Conservation (phyloP, 345 rosid genomes). For the Moringa oleifera region DNA sequence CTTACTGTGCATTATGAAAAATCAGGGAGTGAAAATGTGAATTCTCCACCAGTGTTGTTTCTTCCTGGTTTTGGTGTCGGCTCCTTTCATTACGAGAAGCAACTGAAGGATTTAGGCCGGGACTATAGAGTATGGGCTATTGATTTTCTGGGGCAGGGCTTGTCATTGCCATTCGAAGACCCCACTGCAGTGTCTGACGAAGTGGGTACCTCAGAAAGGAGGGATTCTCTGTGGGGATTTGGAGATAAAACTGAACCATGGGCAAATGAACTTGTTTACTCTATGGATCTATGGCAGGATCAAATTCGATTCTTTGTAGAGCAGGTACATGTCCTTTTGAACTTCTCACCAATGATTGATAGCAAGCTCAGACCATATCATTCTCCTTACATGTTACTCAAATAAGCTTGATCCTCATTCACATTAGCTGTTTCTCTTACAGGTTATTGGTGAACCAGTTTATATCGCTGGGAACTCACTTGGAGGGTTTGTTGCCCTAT, state of each 20-base stretch:
- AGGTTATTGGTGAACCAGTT: constrained; percentile 92
- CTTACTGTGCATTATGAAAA: constrained; percentile 68
- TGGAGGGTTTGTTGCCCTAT: constrained; percentile 85
- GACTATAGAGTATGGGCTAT: constrained; percentile 93
- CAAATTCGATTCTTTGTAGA: constrained; percentile 73
- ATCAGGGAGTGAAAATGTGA: constrained; percentile 56
- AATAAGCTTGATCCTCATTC: neutral
- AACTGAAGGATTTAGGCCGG: constrained; percentile 78
- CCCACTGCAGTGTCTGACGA: constrained; percentile 46
- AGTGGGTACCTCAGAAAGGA: constrained; percentile 19
- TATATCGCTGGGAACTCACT: constrained; percentile 88
- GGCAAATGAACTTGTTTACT: constrained; percentile 74
- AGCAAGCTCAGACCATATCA: too few relatives aligned
- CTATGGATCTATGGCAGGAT: constrained; percentile 83
- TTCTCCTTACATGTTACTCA: too few relatives aligned
- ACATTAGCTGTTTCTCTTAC: constrained; percentile 20
- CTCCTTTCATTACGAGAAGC: constrained; percentile 93
- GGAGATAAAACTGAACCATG: constrained; percentile 76
- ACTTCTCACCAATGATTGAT: too few relatives aligned
- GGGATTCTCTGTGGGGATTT: constrained; percentile 64
- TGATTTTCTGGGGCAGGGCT: constrained; percentile 95
- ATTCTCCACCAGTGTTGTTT: constrained; percentile 67
- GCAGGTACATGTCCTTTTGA: constrained; percentile 41
- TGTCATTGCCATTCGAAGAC: constrained; percentile 70
- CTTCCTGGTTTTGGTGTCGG: constrained; percentile 99